Evolutionary conservation across 176 grass and related monocot genomes (phyloP).

Genomic region (Carex parvula): DNA sequence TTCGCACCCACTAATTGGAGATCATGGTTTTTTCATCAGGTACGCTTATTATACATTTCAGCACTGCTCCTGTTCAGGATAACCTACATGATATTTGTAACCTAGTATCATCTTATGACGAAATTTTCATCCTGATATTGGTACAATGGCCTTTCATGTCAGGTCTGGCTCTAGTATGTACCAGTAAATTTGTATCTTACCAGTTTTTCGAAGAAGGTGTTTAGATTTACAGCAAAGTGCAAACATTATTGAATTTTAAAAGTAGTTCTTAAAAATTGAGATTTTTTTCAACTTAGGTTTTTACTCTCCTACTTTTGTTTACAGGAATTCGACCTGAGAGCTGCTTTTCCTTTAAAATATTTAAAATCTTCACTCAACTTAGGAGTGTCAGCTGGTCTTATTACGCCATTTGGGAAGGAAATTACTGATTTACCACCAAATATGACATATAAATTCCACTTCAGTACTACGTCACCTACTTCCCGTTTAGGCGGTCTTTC

Average conservation of each 20-base stretch:
- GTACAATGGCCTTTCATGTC: not conserved
- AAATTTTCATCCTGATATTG: not conserved
- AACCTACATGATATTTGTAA: not conserved
- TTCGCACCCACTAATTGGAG: conserved; percentile 53
- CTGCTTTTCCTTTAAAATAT: conserved; percentile 61
- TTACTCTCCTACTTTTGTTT: not conserved
- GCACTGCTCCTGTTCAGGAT: not conserved
- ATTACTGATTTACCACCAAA: conserved; percentile 53
- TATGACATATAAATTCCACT: conserved; percentile 69
- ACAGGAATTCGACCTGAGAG: conserved; percentile 68
- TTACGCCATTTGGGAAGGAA: conserved; percentile 54
- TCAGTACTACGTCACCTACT: conserved; percentile 62
- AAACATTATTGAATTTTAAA: not conserved
- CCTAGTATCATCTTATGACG: not conserved
- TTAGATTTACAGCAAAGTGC: not conserved
- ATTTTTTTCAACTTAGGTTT: no score
- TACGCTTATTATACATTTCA: conserved; percentile 16
- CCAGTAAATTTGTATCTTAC: not conserved
- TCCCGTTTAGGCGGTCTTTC: conserved; percentile 52
- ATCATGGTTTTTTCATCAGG: conserved; percentile 66
- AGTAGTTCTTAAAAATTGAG: not conserved
- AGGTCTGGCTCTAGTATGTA: not conserved
- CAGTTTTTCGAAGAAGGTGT: not conserved
- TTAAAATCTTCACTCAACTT: conserved; percentile 62
- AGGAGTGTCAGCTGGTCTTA: conserved; percentile 53